Conservation (phyloP, 805 yeast species). For the Metschnikowia cubensis region DNA sequence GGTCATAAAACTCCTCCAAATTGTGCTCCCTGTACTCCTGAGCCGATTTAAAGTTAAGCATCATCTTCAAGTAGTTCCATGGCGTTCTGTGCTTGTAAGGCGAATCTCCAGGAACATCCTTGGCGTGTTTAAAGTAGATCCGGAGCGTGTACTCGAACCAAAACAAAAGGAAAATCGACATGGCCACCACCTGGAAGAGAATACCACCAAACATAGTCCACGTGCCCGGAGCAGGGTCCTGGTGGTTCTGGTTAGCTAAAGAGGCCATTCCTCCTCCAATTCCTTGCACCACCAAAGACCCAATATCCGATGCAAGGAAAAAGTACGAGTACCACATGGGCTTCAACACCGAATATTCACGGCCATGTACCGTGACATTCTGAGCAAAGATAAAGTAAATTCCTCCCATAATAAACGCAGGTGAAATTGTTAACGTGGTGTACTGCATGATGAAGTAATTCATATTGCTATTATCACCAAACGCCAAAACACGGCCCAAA, state of each 20-base stretch:
- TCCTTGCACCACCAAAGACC: slow-evolving; percentile 37
- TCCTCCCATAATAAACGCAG: slow-evolving; percentile 44
- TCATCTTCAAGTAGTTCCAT: slow-evolving; percentile 25
- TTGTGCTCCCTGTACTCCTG: slow-evolving; percentile 19
- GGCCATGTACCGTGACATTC: slow-evolving; percentile 35
- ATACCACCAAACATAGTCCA: slow-evolving; percentile 39
- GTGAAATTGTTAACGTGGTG: slow-evolving; percentile 36
- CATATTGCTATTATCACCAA: slow-evolving; percentile 21
- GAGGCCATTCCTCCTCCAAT: slow-evolving; percentile 38
- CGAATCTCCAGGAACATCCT: slow-evolving; percentile 10
- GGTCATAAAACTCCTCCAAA: slow-evolving; percentile 31
- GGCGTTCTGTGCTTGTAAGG: slow-evolving; percentile 10
- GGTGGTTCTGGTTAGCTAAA: slow-evolving; percentile 20
- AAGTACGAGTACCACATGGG: slow-evolving; percentile 44
- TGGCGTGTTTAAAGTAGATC: slow-evolving; percentile 26
- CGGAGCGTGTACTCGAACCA: slow-evolving; percentile 36
- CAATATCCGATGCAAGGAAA: slow-evolving; percentile 35
- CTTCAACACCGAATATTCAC: slow-evolving; percentile 33
- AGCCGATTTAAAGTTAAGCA: slow-evolving; percentile 25
- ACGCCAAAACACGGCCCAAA: slow-evolving; percentile 33
- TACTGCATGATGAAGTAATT: slow-evolving; percentile 30
- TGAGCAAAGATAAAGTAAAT: slow-evolving; percentile 40
- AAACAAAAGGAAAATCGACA: slow-evolving; percentile 33
- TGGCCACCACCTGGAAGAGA: slow-evolving; percentile 34
- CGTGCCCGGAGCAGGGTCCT: slow-evolving; percentile 30